These are phyloP conservation scores for Euryodendron excelsum DNA, from an alignment of 148 eudicot genomes.

Conservation along the genomic window DNA sequence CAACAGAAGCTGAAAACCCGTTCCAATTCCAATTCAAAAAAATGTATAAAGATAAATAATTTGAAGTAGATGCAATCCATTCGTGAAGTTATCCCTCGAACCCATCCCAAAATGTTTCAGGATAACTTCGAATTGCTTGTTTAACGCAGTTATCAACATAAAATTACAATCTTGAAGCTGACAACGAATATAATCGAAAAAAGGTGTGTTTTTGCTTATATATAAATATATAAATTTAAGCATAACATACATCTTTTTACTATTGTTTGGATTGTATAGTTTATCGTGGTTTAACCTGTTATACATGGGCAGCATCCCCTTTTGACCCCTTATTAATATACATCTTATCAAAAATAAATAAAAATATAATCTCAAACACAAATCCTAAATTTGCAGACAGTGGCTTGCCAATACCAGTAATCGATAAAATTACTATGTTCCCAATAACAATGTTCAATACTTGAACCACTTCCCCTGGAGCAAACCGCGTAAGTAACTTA, in stretches of 20 bases:
- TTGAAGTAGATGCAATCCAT: not conserved
- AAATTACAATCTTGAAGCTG: not conserved
- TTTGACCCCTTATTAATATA: no score
- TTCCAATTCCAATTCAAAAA: not conserved
- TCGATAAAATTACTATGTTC: not conserved
- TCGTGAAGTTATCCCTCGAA: not conserved
- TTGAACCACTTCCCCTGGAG: not conserved
- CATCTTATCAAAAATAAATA: not conserved
- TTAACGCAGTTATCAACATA: not conserved
- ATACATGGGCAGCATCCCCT: no score
- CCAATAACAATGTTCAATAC: not conserved
- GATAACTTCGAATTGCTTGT: not conserved
- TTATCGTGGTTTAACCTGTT: no score
- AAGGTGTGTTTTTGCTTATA: not conserved
- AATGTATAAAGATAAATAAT: not conserved
- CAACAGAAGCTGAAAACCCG: slow-evolving; percentile 1
- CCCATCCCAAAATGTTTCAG: not conserved
- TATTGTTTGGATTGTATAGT: no score
- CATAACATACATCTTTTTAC: no score
- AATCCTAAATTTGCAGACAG: not conserved
- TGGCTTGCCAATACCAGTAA: not conserved
- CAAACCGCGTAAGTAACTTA: not conserved
- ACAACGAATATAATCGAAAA: not conserved
- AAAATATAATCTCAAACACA: not conserved
- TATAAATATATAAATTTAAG: not conserved